Conservation (phyloP, 441 rosid genomes). For the Viola pubescens region DNA sequence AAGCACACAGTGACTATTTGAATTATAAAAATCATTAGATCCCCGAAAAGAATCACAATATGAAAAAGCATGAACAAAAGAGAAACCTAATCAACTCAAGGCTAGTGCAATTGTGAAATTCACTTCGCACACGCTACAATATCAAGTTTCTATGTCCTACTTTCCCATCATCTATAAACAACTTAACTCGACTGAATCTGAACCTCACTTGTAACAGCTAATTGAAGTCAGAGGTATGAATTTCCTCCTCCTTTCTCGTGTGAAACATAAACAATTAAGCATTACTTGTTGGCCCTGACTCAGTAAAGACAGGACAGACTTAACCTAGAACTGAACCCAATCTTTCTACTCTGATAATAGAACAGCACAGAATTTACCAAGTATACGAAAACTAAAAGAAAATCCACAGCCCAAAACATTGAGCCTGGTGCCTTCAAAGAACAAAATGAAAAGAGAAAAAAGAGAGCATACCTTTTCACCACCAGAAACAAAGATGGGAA, state of each 20-base stretch:
- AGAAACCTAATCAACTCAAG: not conserved
- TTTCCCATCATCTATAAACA: not conserved
- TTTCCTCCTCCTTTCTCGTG: not conserved
- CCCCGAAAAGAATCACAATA: too few species aligned
- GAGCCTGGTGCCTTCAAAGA: not conserved
- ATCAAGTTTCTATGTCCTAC: slow-evolving; percentile 4
- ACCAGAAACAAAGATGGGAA: slow-evolving; percentile 56
- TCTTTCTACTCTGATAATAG: too few species aligned
- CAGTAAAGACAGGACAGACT: too few species aligned
- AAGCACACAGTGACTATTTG: too few species aligned
- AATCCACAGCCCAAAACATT: not conserved
- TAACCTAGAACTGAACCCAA: too few species aligned
- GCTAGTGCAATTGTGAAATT: not conserved
- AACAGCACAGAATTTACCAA: not conserved
- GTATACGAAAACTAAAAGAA: not conserved
- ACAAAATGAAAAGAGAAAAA: not conserved
- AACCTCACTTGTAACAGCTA: not conserved
- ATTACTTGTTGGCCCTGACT: not conserved
- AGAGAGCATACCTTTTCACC: slow-evolving; percentile 41
- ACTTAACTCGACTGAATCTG: slow-evolving; percentile 2
- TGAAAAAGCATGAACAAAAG: not conserved
- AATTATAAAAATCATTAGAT: too few species aligned
- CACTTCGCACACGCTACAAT: not conserved
- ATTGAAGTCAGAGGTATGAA: not conserved
- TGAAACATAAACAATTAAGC: not conserved